Evolutionary conservation across 1,284 basidiomycete species (phyloP), one percentile per base, ranked within the genome.

Genomic region (Veloboletus limbatus): DNA sequence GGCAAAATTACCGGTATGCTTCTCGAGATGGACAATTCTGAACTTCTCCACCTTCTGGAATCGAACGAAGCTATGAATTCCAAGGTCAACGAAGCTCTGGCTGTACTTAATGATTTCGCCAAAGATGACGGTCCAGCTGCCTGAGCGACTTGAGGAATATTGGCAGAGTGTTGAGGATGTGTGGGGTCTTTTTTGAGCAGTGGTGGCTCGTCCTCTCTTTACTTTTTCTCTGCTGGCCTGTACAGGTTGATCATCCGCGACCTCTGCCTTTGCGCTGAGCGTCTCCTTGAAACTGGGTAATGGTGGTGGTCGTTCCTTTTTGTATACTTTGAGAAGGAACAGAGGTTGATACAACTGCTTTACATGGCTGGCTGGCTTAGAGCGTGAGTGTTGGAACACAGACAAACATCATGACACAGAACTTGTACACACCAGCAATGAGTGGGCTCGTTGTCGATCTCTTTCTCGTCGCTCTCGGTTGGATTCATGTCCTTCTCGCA

Each of bases 1-100:
- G 94, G 94, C 55, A 97, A 97, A 79, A 97, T 97, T 68, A 97
- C 94, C 47, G 94, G 91, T 50, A 96, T 97, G 93, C 76, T 97
- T 59, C 81, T 96, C 55, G 94, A 97, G 81, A 97, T 97, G 92
- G 93, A 97, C 70, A 95, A 95, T 72, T 67, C 77, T 44, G 94
- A 97, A 71, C 77, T 97, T 37, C 73, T 97, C 28, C 84, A 89
- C 69, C 79, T 97, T 48, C 72, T 97, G 58, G 90, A 95, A 55
- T 75, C 82, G 40, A 74, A 76, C 32, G 89, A 92, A 16, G 82
- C 92, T 34, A 81, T 97, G 75, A 79, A 80, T 62, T 72, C 75
- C 69, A 97, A 97, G 79, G 88, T 97, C 57, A 81, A 81, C 57
- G 94, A 97, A 75, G 94, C 94, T 21, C 74, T 93, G 49, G 65